Evolutionary conservation across 2,329 filamentous ascomycete genomes (phyloP).

Genomic region (Hypoxylon sp.): DNA sequence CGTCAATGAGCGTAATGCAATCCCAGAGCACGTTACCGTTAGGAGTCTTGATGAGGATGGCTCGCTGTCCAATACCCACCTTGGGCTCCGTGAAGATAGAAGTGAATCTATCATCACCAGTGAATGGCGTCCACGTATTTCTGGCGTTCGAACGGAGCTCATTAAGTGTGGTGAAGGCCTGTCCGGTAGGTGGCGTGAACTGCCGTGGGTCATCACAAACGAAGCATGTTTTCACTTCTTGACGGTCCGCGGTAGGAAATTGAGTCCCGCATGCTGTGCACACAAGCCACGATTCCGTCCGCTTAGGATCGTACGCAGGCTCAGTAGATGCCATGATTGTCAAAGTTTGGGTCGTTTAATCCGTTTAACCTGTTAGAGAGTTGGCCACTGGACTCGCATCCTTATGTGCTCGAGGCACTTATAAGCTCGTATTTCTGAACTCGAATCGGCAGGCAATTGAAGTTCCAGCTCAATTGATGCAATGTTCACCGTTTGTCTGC

Average conservation of each 20-base stretch:
- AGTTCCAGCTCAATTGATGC: background rate
- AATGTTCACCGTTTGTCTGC: too few relatives aligned
- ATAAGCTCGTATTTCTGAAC: background rate
- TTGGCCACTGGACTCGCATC: background rate
- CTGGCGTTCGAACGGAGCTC: slow-evolving; percentile 61
- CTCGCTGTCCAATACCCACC: slow-evolving; percentile 82
- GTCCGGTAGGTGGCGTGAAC: slow-evolving; percentile 74
- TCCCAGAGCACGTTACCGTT: slow-evolving; percentile 85
- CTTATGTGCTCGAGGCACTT: background rate
- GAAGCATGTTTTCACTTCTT: slow-evolving; percentile 69
- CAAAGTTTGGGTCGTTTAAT: background rate
- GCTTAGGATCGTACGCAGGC: slow-evolving; percentile 44
- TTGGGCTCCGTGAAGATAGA: slow-evolving; percentile 68
- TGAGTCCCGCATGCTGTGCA: slow-evolving; percentile 81
- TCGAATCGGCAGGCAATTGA: background rate
- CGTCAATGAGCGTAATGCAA: slow-evolving; percentile 78
- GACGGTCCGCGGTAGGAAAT: slow-evolving; percentile 67
- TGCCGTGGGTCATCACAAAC: slow-evolving; percentile 83
- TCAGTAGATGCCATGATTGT: slow-evolving; percentile 36
- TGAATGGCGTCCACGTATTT: slow-evolving; percentile 68
- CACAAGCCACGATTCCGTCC: slow-evolving; percentile 62
- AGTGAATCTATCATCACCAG: slow-evolving; percentile 61
- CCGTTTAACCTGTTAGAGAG: background rate
- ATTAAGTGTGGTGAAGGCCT: slow-evolving; percentile 75
- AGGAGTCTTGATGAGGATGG: slow-evolving; percentile 76